Evolutionary conservation across 306 rosid genomes (phyloP), one percentile per base, ranked within the genome.

Genomic region (Lathyrus oleraceus): DNA sequence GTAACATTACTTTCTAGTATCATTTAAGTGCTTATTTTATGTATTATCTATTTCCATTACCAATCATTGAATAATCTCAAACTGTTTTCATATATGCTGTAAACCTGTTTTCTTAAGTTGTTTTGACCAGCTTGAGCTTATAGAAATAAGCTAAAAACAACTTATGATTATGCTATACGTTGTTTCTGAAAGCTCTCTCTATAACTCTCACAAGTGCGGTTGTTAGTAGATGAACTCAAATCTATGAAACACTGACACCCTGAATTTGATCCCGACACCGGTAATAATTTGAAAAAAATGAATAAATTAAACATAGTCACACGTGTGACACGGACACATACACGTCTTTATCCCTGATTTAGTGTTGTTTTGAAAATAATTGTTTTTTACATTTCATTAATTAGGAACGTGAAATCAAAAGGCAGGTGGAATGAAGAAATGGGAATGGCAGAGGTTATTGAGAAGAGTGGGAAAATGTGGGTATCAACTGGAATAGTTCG

Each of bases 401-500:
- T 47, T 44, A 90, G 98, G 83, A 76, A 61, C 0, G 76, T 61
- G 53, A 70, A 78, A 70, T 93, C 90, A 65, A 81, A 45, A 40
- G 80, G 84, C 57, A 40, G 64, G 20, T 94, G 98, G 98, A 65
- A 81, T 59, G 84, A 83, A 16, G 81, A 82, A 47, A 78, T 81
- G 73, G 87, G 80, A 81, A 82, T 90, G 95, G 86, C 92, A 13
- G 86, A 94, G 71, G 78, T 87, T 16, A 47, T 76, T 61, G 88
- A 84, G 79, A 85, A 74, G 39, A 88, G 72, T 81, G 96, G 98
- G 2, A 78, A 81, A 60, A 68, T 80, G 81, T 87, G 92, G 90
- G 87, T 74, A 48, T 82, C 96, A 48, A 84, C 93, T 30, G 96
- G 92, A 68, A 81, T 87, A 67, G 85, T 78, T 75, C 86, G 86